phyloP scores from a whole-genome alignment of 768 basidiomycete species.

The Leccinum ochraceum region DNA sequence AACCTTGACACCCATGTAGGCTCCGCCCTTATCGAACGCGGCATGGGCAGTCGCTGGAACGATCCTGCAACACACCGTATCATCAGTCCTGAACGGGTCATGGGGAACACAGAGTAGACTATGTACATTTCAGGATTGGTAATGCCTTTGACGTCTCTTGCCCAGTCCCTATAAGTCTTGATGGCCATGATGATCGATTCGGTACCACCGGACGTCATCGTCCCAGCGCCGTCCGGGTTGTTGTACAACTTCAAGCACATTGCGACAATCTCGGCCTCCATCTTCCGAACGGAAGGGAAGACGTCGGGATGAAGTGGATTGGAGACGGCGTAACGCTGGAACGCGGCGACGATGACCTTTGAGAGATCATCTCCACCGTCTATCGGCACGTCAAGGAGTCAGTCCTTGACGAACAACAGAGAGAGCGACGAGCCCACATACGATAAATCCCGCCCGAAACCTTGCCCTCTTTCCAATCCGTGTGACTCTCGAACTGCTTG shows the following conservation, averaged over 20 bases:
- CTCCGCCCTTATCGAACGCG: constrained; percentile 92
- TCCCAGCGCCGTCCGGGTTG: constrained; percentile 82
- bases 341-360: constrained; percentile 77
- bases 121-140: constrained; percentile 83
- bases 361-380: constrained; percentile 84
- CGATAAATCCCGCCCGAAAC: constrained; percentile 87
- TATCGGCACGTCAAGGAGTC: constrained; percentile 27
- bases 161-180: constrained; percentile 96
- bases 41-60: constrained; percentile 86
- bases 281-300: constrained; percentile 91
- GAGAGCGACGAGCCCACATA: constrained; percentile 39
- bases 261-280: constrained; percentile 94
- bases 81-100: background rate
- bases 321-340: constrained; percentile 78
- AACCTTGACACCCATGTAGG: constrained; percentile 88
- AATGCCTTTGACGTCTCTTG: constrained; percentile 79
- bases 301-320: constrained; percentile 94
- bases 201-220: constrained; percentile 94
- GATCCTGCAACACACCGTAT: constrained; percentile 50
- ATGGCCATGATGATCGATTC: constrained; percentile 96
- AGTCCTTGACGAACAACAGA: background rate
- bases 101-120: background rate
- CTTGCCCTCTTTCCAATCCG: constrained; percentile 70
- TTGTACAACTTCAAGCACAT: constrained; percentile 88
- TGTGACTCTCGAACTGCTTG: constrained; percentile 43